phyloP scores from a whole-genome alignment of 805 yeast species.

The Candida saitoana region DNA sequence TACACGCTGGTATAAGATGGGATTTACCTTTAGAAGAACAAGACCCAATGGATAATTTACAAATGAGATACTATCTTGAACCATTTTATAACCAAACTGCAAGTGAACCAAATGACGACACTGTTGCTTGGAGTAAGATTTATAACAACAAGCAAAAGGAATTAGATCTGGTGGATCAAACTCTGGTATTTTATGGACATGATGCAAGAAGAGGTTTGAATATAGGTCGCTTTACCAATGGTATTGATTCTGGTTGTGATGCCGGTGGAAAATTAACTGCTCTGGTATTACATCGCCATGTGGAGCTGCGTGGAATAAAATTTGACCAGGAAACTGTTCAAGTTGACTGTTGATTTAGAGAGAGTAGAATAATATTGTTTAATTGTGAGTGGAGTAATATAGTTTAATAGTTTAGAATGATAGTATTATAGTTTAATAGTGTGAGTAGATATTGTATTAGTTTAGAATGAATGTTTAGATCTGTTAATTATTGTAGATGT shows the following conservation, averaged over 20 bases:
- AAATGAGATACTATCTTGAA: slow-evolving; percentile 65
- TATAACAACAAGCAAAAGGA: slow-evolving; percentile 47
- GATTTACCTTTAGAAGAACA: slow-evolving; percentile 53
- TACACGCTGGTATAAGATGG: slow-evolving; percentile 83
- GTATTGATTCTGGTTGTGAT: slow-evolving; percentile 81
- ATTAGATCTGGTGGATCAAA: slow-evolving; percentile 25
- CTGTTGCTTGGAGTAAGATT: slow-evolving; percentile 54
- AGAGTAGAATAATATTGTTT: too few species aligned
- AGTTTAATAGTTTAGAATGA: too few species aligned
- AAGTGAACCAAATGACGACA: slow-evolving; percentile 37
- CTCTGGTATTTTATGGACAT: slow-evolving; percentile 78
- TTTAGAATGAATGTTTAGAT: too few species aligned
- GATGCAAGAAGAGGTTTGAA: slow-evolving; percentile 78
- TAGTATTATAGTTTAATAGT: too few species aligned
- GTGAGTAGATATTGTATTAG: too few species aligned
- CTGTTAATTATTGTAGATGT: too few species aligned
- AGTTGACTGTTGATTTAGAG: slow-evolving; percentile 21
- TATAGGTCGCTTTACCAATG: slow-evolving; percentile 62
- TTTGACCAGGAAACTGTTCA: slow-evolving; percentile 21
- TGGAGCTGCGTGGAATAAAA: slow-evolving; percentile 10
- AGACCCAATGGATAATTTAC: slow-evolving; percentile 58
- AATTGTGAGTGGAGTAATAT: too few species aligned
- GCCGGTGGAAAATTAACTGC: slow-evolving; percentile 70
- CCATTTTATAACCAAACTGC: slow-evolving; percentile 60
- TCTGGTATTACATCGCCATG: slow-evolving; percentile 41